phyloP scores from a whole-genome alignment of 345 rosid species.

The Syzygium grande region DNA sequence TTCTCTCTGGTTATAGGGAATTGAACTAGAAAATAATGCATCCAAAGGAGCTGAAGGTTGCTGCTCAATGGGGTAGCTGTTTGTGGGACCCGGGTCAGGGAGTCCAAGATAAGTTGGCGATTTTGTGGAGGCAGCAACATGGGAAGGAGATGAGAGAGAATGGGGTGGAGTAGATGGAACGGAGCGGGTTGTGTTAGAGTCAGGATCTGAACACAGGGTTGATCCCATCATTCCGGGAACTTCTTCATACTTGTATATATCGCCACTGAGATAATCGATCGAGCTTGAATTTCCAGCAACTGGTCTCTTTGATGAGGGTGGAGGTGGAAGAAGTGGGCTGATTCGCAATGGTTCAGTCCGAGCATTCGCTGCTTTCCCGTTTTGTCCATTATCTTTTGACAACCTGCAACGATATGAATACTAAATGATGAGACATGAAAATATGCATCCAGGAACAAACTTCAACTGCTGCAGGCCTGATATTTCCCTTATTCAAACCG shows the following conservation, averaged over 20 bases:
- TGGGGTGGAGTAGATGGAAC: constrained; percentile 19
- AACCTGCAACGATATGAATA: constrained; percentile 34
- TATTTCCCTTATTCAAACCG: not conserved
- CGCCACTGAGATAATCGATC: constrained; percentile 90
- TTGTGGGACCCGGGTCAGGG: not conserved
- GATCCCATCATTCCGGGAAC: constrained; percentile 23
- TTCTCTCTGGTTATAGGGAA: constrained; percentile 63
- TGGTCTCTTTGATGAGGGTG: constrained; percentile 71
- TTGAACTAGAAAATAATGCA: constrained; percentile 31
- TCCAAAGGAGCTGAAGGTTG: constrained; percentile 57
- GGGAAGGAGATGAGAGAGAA: constrained; percentile 2
- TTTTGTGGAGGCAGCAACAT: not conserved
- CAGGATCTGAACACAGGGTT: constrained; percentile 15
- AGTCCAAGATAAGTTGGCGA: constrained; percentile 2
- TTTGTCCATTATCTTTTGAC: constrained; percentile 41
- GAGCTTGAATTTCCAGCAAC: constrained; percentile 32
- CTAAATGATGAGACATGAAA: not conserved
- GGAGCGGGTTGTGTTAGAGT: constrained; percentile 21
- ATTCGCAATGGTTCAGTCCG: constrained; percentile 20
- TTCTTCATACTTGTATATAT: constrained; percentile 52
- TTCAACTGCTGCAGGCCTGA: not conserved
- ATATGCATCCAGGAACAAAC: not conserved
- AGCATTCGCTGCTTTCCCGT: constrained; percentile 27
- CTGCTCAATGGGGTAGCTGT: constrained; percentile 34
- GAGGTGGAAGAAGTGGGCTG: constrained; percentile 75